A percentile compares a stretch with the other conserved stretches of the same genome.
Conservation (phyloP, 108 stramenopile species). For the Licmophora abbreviata region DNA sequence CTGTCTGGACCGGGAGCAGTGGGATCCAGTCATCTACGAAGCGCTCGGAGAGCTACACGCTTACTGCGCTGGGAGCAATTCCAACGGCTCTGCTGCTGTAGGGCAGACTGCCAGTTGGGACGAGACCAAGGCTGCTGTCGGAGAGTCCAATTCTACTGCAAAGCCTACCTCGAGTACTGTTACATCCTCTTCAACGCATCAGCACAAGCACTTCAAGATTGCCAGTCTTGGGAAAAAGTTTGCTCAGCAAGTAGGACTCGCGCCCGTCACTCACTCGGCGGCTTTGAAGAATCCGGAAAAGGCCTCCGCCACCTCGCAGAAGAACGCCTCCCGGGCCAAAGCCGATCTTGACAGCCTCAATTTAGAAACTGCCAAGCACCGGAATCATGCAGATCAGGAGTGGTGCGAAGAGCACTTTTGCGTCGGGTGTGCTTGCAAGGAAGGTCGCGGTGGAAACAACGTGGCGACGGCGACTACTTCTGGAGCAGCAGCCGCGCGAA, state of each 20-base stretch:
- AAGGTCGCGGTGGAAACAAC: constrained; percentile 12
- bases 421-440: constrained; percentile 32
- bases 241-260: background rate
- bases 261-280: background rate
- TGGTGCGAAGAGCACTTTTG: constrained; percentile 51
- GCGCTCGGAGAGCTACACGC: too few species aligned
- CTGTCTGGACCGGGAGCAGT: too few species aligned
- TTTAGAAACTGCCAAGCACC: constrained; percentile 6
- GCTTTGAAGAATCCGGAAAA: background rate
- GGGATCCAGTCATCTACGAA: too few species aligned
- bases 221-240: constrained; percentile 2
- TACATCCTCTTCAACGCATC: too few species aligned
- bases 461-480: background rate
- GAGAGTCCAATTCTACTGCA: too few species aligned
- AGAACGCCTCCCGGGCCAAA: background rate
- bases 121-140: too few species aligned
- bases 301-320: background rate
- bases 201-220: too few species aligned
- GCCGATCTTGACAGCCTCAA: background rate
- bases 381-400: constrained; percentile 1
- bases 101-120: too few species aligned
- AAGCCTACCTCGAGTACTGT: too few species aligned
- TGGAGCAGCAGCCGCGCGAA: background rate
- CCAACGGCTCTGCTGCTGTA: too few species aligned
- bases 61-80: too few species aligned